Percentiles rank a stretch among this genome's conserved stretches.
phyloP scores from a whole-genome alignment of 1,284 basidiomycete species.

The Tilletia caries region DNA sequence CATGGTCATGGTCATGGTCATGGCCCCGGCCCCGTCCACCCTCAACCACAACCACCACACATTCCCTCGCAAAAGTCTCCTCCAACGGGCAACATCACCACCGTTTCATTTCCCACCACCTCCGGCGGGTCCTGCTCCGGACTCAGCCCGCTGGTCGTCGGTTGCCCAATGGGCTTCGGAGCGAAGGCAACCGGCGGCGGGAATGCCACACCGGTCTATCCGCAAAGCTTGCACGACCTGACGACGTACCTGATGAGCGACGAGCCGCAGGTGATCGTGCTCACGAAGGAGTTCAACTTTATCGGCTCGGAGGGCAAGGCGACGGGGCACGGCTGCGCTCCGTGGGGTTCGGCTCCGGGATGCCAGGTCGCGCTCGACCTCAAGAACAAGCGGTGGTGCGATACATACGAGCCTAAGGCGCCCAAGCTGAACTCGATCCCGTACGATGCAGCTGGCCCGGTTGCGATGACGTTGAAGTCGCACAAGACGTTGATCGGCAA shows the following conservation, averaged over 20 bases:
- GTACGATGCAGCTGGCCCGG: constrained; percentile 39
- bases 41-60: no score
- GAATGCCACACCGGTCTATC: constrained; percentile 45
- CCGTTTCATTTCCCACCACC: neutral
- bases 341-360: constrained; percentile 39
- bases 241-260: constrained; percentile 50
- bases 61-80: no score
- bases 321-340: constrained; percentile 40
- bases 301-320: constrained; percentile 31
- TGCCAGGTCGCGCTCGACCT: constrained; percentile 52
- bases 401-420: constrained; percentile 19
- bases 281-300: constrained; percentile 53
- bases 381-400: constrained; percentile 51
- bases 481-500: constrained; percentile 28
- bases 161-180: constrained; percentile 38
- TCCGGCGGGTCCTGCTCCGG: neutral
- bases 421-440: constrained; percentile 18
- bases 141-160: neutral
- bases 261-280: constrained; percentile 51
- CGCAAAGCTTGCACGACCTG: constrained; percentile 49
- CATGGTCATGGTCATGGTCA: no score
- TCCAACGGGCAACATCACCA: neutral
- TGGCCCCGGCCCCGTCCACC: no score
- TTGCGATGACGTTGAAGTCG: constrained; percentile 14
- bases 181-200: constrained; percentile 54